Percentiles rank a stretch among this genome's conserved stretches.
These are phyloP conservation scores for Hypoxylon subgilvum DNA, from an alignment of 495 filamentous ascomycete species.

Conservation along the genomic window DNA sequence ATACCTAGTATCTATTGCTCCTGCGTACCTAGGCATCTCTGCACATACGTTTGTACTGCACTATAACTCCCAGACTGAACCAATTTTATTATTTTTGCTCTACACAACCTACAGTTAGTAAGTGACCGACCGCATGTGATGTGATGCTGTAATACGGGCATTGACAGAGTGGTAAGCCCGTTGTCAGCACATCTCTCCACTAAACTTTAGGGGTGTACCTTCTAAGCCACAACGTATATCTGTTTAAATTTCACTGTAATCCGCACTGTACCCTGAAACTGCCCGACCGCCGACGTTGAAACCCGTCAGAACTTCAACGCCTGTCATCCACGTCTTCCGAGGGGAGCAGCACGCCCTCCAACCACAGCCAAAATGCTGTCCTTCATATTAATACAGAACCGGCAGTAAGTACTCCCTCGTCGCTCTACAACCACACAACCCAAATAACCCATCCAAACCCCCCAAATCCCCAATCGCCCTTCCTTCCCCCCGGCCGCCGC, in stretches of 20 bases:
- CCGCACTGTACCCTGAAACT: neutral
- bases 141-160: too few relatives aligned
- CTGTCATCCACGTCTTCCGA: slow-evolving; percentile 7
- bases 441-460: neutral
- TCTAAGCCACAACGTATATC: slow-evolving; percentile 21
- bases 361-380: slow-evolving; percentile 65
- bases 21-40: neutral
- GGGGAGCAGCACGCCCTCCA: neutral
- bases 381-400: slow-evolving; percentile 96
- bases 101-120: too few relatives aligned
- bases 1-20: neutral
- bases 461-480: neutral
- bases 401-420: slow-evolving; percentile 68
- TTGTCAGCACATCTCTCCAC: too few relatives aligned
- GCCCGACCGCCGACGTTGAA: neutral
- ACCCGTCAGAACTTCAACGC: slow-evolving; percentile 19
- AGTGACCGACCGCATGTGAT: too few relatives aligned
- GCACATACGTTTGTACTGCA: neutral
- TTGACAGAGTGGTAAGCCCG: too few relatives aligned
- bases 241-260: neutral
- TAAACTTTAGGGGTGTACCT: neutral
- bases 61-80: too few relatives aligned
- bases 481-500: neutral
- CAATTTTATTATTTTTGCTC: too few relatives aligned
- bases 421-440: too few relatives aligned